These are phyloP conservation scores for Triticum turgidum DNA, from an alignment of 176 grass and related monocot genomes.

Conservation along the genomic window DNA sequence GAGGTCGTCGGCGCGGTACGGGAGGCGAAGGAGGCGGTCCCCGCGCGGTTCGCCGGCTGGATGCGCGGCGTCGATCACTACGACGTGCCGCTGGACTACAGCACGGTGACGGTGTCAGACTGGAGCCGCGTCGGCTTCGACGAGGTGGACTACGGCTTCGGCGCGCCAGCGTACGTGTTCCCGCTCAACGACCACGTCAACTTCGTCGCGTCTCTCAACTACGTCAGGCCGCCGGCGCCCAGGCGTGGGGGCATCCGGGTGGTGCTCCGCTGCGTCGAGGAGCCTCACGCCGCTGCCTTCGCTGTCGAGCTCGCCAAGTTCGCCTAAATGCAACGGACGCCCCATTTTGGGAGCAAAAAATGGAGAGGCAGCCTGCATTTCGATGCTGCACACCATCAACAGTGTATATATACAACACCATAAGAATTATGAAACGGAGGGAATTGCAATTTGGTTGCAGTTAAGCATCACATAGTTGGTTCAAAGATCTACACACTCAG, in stretches of 20 bases:
- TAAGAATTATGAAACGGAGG: too few relatives aligned
- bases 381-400: too few relatives aligned
- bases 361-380: too few relatives aligned
- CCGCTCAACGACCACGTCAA: conserved; percentile 57
- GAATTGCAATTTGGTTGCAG: too few relatives aligned
- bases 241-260: conserved; percentile 55
- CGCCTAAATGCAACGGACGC: neutral
- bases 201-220: conserved; percentile 52
- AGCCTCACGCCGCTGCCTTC: conserved; percentile 50
- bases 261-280: conserved; percentile 70
- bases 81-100: conserved; percentile 70
- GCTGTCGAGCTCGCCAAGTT: conserved; percentile 53
- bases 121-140: conserved; percentile 81
- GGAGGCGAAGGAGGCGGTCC: conserved; percentile 55
- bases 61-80: conserved; percentile 60
- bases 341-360: too few relatives aligned
- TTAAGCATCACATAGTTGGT: too few relatives aligned
- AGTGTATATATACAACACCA: too few relatives aligned
- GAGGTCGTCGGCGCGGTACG: conserved; percentile 57
- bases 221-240: conserved; percentile 58
- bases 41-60: conserved; percentile 56
- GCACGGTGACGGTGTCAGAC: conserved; percentile 62
- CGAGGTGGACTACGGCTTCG: conserved; percentile 84
- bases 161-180: conserved; percentile 60
- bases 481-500: too few relatives aligned